Percentiles rank a stretch among this genome's conserved stretches.
Conservation (phyloP, 805 yeast genomes). For the Teunomyces gatunensis region DNA sequence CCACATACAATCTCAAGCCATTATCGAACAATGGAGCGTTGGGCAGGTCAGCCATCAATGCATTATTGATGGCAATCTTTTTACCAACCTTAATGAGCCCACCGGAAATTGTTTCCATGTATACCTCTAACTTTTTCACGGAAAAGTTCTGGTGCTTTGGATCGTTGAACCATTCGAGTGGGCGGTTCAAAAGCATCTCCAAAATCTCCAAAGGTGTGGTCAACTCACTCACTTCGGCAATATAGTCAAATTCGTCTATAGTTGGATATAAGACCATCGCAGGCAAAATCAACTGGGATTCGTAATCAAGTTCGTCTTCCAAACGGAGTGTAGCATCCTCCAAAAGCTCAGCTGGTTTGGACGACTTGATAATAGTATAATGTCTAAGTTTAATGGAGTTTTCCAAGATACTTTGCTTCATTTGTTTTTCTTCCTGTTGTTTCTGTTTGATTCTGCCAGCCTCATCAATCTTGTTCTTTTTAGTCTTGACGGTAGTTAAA, state of each 20-base stretch:
- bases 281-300: slow-evolving; percentile 80
- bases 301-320: slow-evolving; percentile 65
- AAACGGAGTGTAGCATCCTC: slow-evolving; percentile 51
- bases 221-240: slow-evolving; percentile 72
- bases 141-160: slow-evolving; percentile 62
- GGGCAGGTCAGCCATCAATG: slow-evolving; percentile 60
- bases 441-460: slow-evolving; percentile 35
- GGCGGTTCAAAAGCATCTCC: slow-evolving; percentile 57
- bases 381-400: slow-evolving; percentile 64
- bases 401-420: slow-evolving; percentile 43
- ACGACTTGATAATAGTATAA: slow-evolving; percentile 47
- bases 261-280: slow-evolving; percentile 80
- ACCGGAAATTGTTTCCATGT: slow-evolving; percentile 78
- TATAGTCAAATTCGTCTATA: slow-evolving; percentile 77
- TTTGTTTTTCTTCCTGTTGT: slow-evolving; percentile 39
- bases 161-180: slow-evolving; percentile 64
- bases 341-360: slow-evolving; percentile 55
- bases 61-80: slow-evolving; percentile 62
- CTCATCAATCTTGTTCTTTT: slow-evolving; percentile 30
- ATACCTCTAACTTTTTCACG: slow-evolving; percentile 61
- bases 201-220: slow-evolving; percentile 64
- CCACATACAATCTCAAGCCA: slow-evolving; percentile 68
- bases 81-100: slow-evolving; percentile 86
- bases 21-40: slow-evolving; percentile 75
- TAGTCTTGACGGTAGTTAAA: slow-evolving; percentile 37